phyloP scores from a whole-genome alignment of 495 filamentous ascomycete genomes.

The Trichoderma erinaceum region DNA sequence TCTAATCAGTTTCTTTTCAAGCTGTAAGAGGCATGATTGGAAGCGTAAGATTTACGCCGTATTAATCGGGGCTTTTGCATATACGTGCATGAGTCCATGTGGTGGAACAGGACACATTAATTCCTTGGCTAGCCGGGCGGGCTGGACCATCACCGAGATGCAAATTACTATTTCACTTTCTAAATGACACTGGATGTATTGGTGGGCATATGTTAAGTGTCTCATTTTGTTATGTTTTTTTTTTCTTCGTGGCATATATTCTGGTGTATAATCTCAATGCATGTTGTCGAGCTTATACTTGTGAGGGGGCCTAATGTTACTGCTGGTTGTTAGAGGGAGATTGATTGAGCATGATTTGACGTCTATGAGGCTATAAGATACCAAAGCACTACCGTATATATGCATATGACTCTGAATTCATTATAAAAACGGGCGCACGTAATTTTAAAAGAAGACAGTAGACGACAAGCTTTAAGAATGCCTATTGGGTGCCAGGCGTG shows the following conservation, averaged over 20 bases:
- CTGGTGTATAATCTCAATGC: background rate
- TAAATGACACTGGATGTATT: background rate
- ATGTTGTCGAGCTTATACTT: background rate
- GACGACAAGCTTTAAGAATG: no score
- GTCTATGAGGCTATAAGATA: background rate
- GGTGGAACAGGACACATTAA: constrained; percentile 9
- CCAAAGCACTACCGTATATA: background rate
- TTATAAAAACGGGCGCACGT: no score
- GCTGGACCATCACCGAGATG: background rate
- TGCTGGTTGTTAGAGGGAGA: background rate
- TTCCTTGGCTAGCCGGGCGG: background rate
- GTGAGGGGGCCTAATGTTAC: background rate
- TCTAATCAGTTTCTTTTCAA: background rate
- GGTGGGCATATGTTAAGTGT: background rate
- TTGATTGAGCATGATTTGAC: background rate
- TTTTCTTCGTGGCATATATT: background rate
- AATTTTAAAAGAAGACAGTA: no score
- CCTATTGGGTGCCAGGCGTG: no score
- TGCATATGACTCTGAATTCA: no score
- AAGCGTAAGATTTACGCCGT: background rate
- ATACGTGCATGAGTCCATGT: background rate
- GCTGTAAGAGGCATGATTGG: background rate
- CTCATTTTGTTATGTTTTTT: background rate
- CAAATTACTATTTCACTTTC: background rate
- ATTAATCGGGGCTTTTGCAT: background rate